A percentile compares a stretch with the other conserved stretches of the same genome.
phyloP scores from a whole-genome alignment of 495 filamentous ascomycete genomes.

The Pyronema domesticum region DNA sequence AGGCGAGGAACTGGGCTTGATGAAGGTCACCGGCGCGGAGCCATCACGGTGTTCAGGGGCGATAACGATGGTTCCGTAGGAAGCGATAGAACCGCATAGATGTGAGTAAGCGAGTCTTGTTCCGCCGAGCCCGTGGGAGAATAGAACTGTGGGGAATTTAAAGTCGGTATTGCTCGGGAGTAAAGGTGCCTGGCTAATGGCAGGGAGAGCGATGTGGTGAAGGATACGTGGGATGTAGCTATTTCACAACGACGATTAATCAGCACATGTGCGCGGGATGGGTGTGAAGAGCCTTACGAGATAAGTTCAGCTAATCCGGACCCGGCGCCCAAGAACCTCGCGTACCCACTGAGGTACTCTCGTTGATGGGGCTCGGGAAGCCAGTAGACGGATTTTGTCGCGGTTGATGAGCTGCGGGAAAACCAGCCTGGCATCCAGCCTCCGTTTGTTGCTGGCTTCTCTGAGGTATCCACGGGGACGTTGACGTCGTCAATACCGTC shows the following conservation, averaged over 20 bases:
- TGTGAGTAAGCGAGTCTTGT: slow-evolving; percentile 59
- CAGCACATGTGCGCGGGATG: background rate
- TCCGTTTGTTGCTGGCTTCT: slow-evolving; percentile 19
- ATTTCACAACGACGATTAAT: slow-evolving; percentile 6
- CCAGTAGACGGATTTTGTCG: slow-evolving; percentile 39
- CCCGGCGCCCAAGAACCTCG: slow-evolving; percentile 44
- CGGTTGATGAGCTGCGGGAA: background rate
- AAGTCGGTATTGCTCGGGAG: slow-evolving; percentile 18
- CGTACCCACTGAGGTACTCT: slow-evolving; percentile 47
- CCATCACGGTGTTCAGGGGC: slow-evolving; percentile 65
- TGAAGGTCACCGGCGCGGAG: slow-evolving; percentile 44
- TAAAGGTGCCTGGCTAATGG: slow-evolving; percentile 17
- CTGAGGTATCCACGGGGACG: slow-evolving; percentile 22
- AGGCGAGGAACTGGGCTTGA: slow-evolving; percentile 25
- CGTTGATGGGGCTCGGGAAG: slow-evolving; percentile 49
- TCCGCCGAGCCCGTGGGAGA: slow-evolving; percentile 65
- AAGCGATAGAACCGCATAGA: slow-evolving; percentile 49
- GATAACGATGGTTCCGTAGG: slow-evolving; percentile 55
- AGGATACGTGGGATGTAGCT: slow-evolving; percentile 47
- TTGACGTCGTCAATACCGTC: background rate
- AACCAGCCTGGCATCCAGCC: slow-evolving; percentile 7
- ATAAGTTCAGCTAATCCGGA: slow-evolving; percentile 37
- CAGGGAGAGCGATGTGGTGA: slow-evolving; percentile 47
- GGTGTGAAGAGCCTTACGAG: slow-evolving; percentile 32
- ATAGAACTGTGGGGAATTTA: slow-evolving; percentile 60